Evolutionary conservation across 2,329 filamentous ascomycete species (phyloP), one percentile per base, ranked within the genome.

Genomic region (Cercospora sp.): DNA sequence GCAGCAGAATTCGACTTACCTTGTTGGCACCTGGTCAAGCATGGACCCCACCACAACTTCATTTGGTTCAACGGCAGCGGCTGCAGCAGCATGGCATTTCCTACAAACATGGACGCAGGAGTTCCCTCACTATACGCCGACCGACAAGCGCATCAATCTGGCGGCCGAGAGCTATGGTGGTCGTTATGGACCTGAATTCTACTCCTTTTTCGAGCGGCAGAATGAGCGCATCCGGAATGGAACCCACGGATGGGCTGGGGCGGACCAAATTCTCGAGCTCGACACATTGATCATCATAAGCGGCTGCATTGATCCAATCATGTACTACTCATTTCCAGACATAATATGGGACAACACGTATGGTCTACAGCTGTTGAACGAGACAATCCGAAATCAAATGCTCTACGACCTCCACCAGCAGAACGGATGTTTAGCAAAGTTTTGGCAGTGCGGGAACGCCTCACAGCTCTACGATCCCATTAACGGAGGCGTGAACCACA

Each of bases 61-160:
- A 0, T 85, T 85, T 55, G 82, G 80, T 5, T 87, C 84, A 0
- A 77, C 82, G 64, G 85, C 85, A 72, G 82, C 84, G 30, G 86
- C 85, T 12, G 81, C 82, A 69, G 83, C 84, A 7, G 77, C 88
- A 4, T 88, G 87, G 87, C 81, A 86, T 70, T 87, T 88, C 76
- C 82, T 85, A 91, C 86, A 88, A 73, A 82, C 83, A 1, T 91
- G 88, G 81, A 87, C 88, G 64, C 81, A 85, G 3, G 84, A 86
- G 88, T 82, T 87, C 88, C 67, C 87, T 0, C 81, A 84, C 33
- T 90, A 91, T 73, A 83, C 85, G 75, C 84, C 55, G 5, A 48
- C 26, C 9, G n/a, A 60, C 55, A 60, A 45, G 23, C 13, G 48
- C 12, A 65, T 65, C 23, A 65, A 30, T 60, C 26, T 65, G 3